Base-by-base conservation (phyloP, 2,329 filamentous ascomycete genomes). In the Calycina marina region DNA sequence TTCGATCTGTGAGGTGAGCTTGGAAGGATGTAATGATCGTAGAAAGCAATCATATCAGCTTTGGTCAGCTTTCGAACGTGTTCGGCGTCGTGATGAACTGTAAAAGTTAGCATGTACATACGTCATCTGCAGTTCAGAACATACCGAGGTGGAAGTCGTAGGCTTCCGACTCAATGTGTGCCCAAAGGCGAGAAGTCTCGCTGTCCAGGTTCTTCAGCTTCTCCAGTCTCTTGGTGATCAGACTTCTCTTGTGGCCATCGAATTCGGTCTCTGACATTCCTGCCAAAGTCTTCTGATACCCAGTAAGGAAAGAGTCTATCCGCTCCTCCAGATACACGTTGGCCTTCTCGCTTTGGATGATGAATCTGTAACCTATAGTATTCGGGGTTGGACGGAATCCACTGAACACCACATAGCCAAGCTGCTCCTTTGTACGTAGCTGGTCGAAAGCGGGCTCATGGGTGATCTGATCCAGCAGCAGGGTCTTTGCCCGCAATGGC, bases 381-480 rank as follows among this genome's bases (percentile, higher is more conserved):
- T 80, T 85, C n/a, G 73, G 61, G 34, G 79, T 72, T 32, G 69
- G 68, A 24, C 77, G 66, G 8, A 74, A 65, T 16, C 84, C 82
- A 30, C 81, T 88, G 57, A 88, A 93, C 1, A 98, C 88, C 32
- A 98, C 82, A 47, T 98, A 98, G 9, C 90, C 90, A 5, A 98
- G 76, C 57, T 98, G 88, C 55, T 98, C 88, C 57, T 96, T 94
- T 26, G 90, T 96, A 30, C 90, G 74, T 5, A 98, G 67, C 54
- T 93, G 85, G 56, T 98, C 84, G 51, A 96, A 98, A 6, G 80
- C 80, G 4, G 86, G 86, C 58, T 98, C 90, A 35, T 93, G 81
- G 0, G 84, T 76, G 59, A 98, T 80, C 56, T 96, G 90, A 15
- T 83, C 79, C 25, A 94, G 67, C 4, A 98, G 65, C 25, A 92